phyloP scores from a whole-genome alignment of 441 rosid genomes.

The Brassica balearica region DNA sequence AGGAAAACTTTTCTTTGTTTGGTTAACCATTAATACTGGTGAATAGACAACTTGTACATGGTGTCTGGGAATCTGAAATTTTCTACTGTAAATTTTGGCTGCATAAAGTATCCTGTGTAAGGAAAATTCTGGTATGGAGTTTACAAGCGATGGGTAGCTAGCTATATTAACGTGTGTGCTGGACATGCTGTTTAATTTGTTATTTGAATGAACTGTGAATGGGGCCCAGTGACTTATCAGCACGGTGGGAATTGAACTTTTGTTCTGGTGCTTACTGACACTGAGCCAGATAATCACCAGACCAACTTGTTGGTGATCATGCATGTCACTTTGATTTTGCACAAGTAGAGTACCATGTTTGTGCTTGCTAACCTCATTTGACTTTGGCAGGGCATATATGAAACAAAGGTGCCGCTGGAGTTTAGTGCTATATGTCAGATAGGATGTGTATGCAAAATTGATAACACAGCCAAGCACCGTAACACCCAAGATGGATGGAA shows the following conservation, averaged over 20 bases:
- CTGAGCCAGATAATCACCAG: slow-evolving; percentile 18
- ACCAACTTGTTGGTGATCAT: slow-evolving; percentile 29
- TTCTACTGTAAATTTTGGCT: slow-evolving; percentile 13
- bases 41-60: slow-evolving; percentile 29
- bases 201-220: slow-evolving; percentile 34
- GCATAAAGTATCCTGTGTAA: slow-evolving; percentile 20
- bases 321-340: slow-evolving; percentile 33
- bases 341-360: slow-evolving; percentile 4
- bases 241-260: slow-evolving; percentile 20
- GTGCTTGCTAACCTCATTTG: slow-evolving; percentile 31
- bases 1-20: slow-evolving; percentile 16
- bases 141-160: slow-evolving; percentile 9
- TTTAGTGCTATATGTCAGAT: slow-evolving; percentile 86
- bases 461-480: slow-evolving; percentile 70
- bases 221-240: slow-evolving; percentile 10
- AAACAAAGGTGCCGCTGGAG: slow-evolving; percentile 80
- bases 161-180: slow-evolving; percentile 12
- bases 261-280: slow-evolving; percentile 23
- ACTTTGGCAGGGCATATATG: slow-evolving; percentile 86
- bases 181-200: slow-evolving; percentile 26
- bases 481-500: slow-evolving; percentile 88
- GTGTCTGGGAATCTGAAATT: slow-evolving; percentile 26
- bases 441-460: slow-evolving; percentile 96
- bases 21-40: slow-evolving; percentile 23
- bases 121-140: slow-evolving; percentile 19